phyloP scores from a whole-genome alignment of 1,139 yeast species.

The Sugiyamaella paludigena region DNA sequence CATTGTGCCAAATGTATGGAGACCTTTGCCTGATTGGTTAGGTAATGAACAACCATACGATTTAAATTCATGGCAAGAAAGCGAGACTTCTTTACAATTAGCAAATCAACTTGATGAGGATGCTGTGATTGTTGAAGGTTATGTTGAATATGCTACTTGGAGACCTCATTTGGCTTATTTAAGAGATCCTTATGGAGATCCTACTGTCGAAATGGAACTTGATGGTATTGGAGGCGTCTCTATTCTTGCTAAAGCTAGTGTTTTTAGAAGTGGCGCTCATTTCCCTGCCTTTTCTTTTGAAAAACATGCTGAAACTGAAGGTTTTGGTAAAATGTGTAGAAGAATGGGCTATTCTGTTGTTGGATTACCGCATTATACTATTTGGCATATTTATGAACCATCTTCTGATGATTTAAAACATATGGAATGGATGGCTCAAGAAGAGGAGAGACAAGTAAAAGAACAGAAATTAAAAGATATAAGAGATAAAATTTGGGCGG shows the following conservation, averaged over 20 bases:
- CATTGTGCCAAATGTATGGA: slow-evolving; percentile 86
- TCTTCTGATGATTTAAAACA: slow-evolving; percentile 82
- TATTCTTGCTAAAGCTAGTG: slow-evolving; percentile 73
- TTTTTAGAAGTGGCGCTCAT: slow-evolving; percentile 76
- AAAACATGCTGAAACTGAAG: slow-evolving; percentile 92
- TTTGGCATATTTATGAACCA: slow-evolving; percentile 93
- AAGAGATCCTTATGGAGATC: slow-evolving; percentile 83
- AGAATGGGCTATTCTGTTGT: slow-evolving; percentile 78
- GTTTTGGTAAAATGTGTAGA: slow-evolving; percentile 81
- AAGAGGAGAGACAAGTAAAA: slow-evolving; percentile 70
- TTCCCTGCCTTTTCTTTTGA: slow-evolving; percentile 90
- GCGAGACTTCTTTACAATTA: slow-evolving; percentile 75
- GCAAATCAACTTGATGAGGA: slow-evolving; percentile 79
- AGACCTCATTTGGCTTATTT: slow-evolving; percentile 86
- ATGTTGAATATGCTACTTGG: slow-evolving; percentile 91
- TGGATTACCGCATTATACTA: slow-evolving; percentile 85
- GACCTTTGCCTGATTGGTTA: slow-evolving; percentile 87
- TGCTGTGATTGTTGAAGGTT: slow-evolving; percentile 88
- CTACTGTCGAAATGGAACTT: slow-evolving; percentile 79
- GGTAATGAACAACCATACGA: slow-evolving; percentile 90
- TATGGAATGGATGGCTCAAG: slow-evolving; percentile 97
- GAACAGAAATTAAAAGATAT: slow-evolving; percentile 65
- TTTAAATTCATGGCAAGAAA: slow-evolving; percentile 87
- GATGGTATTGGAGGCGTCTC: slow-evolving; percentile 94
- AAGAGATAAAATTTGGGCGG: slow-evolving; percentile 71